These are phyloP conservation scores for Daedalea quercina DNA, from an alignment of 768 basidiomycete species.

Conservation along the genomic window DNA sequence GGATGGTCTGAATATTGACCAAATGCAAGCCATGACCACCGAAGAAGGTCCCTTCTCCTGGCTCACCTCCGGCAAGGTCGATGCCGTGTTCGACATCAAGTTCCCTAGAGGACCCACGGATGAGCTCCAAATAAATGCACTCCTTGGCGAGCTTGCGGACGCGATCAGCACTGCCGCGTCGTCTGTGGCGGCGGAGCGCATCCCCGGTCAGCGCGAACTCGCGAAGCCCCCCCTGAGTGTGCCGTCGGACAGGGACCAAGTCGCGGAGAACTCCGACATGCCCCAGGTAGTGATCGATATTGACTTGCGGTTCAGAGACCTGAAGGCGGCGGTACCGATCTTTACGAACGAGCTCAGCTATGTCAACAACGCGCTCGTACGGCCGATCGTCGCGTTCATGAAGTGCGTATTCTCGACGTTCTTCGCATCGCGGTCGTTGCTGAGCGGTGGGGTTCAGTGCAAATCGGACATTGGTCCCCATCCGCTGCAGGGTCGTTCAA, in stretches of 20 bases:
- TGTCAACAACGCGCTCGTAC: conserved; percentile 84
- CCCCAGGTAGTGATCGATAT: conserved; percentile 77
- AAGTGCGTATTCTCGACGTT: conserved; percentile 52
- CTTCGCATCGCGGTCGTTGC: not conserved
- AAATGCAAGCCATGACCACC: conserved; percentile 79
- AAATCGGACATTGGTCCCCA: conserved; percentile 90
- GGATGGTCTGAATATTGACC: conserved; percentile 95
- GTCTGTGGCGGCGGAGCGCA: conserved; percentile 49
- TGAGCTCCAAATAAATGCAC: conserved; percentile 65
- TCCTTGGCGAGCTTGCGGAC: conserved; percentile 87
- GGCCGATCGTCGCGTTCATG: conserved; percentile 98
- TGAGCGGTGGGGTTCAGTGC: conserved; percentile 44
- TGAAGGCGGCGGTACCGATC: conserved; percentile 92
- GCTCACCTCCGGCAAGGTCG: conserved; percentile 96
- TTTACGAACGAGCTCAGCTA: conserved; percentile 87
- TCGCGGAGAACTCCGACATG: conserved; percentile 25
- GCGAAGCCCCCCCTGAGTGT: conserved; percentile 81
- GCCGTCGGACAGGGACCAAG: conserved; percentile 41
- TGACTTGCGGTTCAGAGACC: conserved; percentile 88
- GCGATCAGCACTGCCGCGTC: conserved; percentile 66
- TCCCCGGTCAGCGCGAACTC: conserved; percentile 82
- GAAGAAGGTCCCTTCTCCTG: conserved; percentile 89
- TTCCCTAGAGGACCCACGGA: conserved; percentile 80
- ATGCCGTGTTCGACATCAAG: conserved; percentile 95
- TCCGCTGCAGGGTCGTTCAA: conserved; percentile 84